Evolutionary conservation across 2,329 filamentous ascomycete genomes (phyloP).

Genomic region (Coleophoma eucalyptorum): DNA sequence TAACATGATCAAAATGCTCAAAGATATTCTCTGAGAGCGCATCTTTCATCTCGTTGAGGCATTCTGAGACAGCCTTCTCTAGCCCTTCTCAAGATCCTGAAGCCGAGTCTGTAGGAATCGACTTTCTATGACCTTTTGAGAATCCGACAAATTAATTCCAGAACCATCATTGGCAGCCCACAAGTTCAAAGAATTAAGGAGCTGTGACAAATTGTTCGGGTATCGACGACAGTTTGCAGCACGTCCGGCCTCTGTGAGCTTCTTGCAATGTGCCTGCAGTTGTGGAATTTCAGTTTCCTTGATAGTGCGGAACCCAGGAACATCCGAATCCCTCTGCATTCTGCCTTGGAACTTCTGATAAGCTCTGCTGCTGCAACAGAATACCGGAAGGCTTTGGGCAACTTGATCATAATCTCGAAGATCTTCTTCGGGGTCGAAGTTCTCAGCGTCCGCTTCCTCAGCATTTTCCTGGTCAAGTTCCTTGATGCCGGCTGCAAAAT

Average conservation of each 20-base stretch:
- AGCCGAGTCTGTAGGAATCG: conserved; percentile 34
- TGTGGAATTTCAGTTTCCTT: conserved; percentile 47
- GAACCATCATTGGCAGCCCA: conserved; percentile 42
- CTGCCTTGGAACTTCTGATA: conserved; percentile 60
- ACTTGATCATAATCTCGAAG: conserved; percentile 54
- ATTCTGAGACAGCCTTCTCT: conserved; percentile 33
- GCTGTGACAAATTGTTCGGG: conserved; percentile 44
- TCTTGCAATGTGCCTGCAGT: conserved; percentile 54
- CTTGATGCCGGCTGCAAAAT: conserved; percentile 56
- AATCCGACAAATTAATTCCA: conserved; percentile 33
- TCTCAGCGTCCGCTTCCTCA: conserved; percentile 47
- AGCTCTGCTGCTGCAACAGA: conserved; percentile 58
- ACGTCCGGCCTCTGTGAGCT: conserved; percentile 48
- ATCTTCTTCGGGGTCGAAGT: conserved; percentile 51
- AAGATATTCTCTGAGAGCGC: conserved; percentile 41
- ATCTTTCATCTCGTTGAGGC: conserved; percentile 33
- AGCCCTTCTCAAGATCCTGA: conserved; percentile 35
- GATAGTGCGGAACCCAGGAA: conserved; percentile 45
- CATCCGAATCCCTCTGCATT: conserved; percentile 44
- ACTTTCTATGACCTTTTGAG: conserved; percentile 33
- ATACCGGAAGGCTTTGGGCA: conserved; percentile 53
- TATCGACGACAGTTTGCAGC: conserved; percentile 41
- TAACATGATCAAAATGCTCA: conserved; percentile 35
- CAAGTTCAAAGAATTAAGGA: conserved; percentile 48
- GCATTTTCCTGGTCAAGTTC: conserved; percentile 53